These are phyloP conservation scores for Helianthus annuus DNA, from an alignment of 129 eudicot species.

Conservation along the genomic window HanXRQr2.0-SUNRISE NC_035447.2:9342485-9342984, in stretches of 20 bases:
- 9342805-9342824: not conserved
- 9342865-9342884: not conserved
- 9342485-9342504: too few relatives aligned
- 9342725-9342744: conserved; percentile 18
- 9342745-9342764: not conserved
- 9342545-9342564: too few relatives aligned
- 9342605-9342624: not conserved
- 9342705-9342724: conserved; percentile 22
- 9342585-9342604: too few relatives aligned
- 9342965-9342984: not conserved
- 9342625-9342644: not conserved
- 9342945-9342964: not conserved
- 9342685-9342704: conserved; percentile 9
- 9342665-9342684: conserved; percentile 1
- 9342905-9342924: too few relatives aligned
- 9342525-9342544: too few relatives aligned
- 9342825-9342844: not conserved
- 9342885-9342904: not conserved
- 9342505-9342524: too few relatives aligned
- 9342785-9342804: conserved; percentile 98
- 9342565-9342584: too few relatives aligned
- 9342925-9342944: not conserved
- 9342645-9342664: not conserved
- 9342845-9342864: not conserved
- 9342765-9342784: conserved; percentile 47